Conservation (phyloP, 176 grass and related monocot genomes). For the Zea luxurians region DNA sequence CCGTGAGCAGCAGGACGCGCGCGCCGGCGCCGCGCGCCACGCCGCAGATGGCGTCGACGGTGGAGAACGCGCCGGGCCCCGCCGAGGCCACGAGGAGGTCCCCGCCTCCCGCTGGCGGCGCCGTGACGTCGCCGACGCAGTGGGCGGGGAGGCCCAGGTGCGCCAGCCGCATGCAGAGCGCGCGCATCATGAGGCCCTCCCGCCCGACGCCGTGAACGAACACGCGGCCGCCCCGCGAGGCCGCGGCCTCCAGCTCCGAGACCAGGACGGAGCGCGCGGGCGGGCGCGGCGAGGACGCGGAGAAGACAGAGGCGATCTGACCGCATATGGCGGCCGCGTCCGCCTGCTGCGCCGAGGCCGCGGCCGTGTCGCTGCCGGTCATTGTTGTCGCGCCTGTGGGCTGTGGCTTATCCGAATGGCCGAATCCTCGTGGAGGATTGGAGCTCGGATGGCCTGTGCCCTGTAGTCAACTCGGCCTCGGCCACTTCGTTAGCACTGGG, state of each 20-base stretch:
- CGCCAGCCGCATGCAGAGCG: conserved; percentile 91
- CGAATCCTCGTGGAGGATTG: neutral
- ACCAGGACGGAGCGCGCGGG: conserved; percentile 43
- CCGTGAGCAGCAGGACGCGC: conserved; percentile 77
- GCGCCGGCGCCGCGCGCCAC: conserved; percentile 56
- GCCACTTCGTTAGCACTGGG: neutral
- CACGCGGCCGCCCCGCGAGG: conserved; percentile 36
- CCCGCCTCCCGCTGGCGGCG: conserved; percentile 32
- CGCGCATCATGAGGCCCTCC: conserved; percentile 93
- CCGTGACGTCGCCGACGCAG: conserved; percentile 72
- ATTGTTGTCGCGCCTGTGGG: neutral
- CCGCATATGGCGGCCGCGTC: conserved; percentile 59
- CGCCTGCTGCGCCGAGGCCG: neutral
- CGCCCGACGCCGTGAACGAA: conserved; percentile 93
- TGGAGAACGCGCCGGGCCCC: conserved; percentile 77
- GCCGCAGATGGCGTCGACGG: conserved; percentile 82
- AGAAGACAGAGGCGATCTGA: conserved; percentile 77
- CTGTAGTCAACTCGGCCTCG: conserved; percentile 20
- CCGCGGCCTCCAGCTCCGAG: conserved; percentile 33
- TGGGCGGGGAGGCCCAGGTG: conserved; percentile 73
- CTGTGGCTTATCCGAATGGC: conserved; percentile 30
- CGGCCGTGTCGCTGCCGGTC: conserved; percentile 27
- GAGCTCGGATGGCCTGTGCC: neutral
- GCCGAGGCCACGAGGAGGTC: conserved; percentile 84
- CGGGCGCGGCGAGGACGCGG: conserved; percentile 23